Percentiles rank a stretch among this genome's conserved stretches.
phyloP scores from a whole-genome alignment of 768 basidiomycete genomes.

The Imleria badia region DNA sequence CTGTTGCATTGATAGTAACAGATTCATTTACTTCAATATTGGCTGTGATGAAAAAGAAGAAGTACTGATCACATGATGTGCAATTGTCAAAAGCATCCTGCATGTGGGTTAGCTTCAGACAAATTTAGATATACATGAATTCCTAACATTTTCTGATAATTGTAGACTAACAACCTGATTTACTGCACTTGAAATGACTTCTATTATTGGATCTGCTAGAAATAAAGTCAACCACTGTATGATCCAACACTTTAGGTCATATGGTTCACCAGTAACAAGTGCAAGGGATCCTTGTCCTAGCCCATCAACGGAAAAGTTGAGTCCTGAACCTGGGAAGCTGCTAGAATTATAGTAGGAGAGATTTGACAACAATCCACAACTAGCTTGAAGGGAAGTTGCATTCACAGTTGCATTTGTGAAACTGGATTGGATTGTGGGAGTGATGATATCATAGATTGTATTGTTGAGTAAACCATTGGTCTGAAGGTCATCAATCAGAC shows the following conservation, averaged over 20 bases:
- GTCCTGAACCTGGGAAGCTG: not conserved
- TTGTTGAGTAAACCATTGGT: conserved; percentile 12
- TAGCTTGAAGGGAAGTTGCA: conserved; percentile 8
- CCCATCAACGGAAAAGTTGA: not conserved
- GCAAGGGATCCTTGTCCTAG: not conserved
- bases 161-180: not conserved
- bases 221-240: not conserved
- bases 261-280: not conserved
- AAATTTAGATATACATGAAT: not conserved
- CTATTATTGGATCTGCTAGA: not conserved
- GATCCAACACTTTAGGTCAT: not conserved
- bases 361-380: conserved; percentile 11
- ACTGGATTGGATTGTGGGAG: not conserved
- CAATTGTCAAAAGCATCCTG: not conserved
- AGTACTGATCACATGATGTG: not conserved
- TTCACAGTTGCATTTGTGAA: conserved; percentile 9
- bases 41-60: conserved; percentile 12
- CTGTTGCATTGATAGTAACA: not conserved
- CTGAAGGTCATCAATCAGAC: not conserved
- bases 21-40: conserved; percentile 1
- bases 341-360: not conserved
- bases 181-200: not conserved
- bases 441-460: conserved; percentile 12
- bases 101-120: not conserved
- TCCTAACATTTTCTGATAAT: not conserved